phyloP scores from a whole-genome alignment of 2,329 filamentous ascomycete species.

The Calonectria montana region DNA sequence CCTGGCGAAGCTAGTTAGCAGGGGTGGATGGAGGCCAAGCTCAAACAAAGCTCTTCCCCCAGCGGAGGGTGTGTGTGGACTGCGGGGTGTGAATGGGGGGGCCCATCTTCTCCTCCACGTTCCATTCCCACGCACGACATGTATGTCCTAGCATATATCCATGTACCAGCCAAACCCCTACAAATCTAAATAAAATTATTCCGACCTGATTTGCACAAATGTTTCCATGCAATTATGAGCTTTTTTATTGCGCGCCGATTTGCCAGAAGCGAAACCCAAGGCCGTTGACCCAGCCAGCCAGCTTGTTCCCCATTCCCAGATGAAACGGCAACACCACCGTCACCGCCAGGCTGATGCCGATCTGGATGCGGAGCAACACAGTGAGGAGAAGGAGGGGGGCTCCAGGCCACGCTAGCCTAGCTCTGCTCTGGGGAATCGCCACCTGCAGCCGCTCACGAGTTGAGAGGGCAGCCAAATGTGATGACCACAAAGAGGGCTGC shows the following conservation, averaged over 20 bases:
- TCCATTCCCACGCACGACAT: not conserved
- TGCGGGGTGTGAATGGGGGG: not conserved
- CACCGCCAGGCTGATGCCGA: conserved; percentile 1
- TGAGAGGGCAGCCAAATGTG: not conserved
- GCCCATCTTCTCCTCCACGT: no score
- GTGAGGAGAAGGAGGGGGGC: conserved; percentile 1
- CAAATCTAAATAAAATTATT: conserved; percentile 6
- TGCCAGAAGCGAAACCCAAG: not conserved
- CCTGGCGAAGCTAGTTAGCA: not conserved
- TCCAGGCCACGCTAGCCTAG: not conserved
- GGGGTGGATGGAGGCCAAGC: conserved; percentile 1
- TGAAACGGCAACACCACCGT: not conserved
- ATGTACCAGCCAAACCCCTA: not conserved
- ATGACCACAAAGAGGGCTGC: not conserved
- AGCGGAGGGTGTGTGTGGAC: not conserved
- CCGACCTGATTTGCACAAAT: not conserved
- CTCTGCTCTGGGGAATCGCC: conserved; percentile 3
- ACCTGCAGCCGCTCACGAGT: not conserved
- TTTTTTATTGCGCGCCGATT: not conserved
- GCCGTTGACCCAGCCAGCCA: not conserved
- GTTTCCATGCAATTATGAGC: not conserved
- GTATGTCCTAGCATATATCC: not conserved
- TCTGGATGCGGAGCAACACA: not conserved
- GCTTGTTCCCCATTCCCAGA: not conserved
- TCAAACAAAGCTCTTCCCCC: not conserved